Conservation (phyloP, 495 filamentous ascomycete genomes). For the Penicillium coffeae region DNA sequence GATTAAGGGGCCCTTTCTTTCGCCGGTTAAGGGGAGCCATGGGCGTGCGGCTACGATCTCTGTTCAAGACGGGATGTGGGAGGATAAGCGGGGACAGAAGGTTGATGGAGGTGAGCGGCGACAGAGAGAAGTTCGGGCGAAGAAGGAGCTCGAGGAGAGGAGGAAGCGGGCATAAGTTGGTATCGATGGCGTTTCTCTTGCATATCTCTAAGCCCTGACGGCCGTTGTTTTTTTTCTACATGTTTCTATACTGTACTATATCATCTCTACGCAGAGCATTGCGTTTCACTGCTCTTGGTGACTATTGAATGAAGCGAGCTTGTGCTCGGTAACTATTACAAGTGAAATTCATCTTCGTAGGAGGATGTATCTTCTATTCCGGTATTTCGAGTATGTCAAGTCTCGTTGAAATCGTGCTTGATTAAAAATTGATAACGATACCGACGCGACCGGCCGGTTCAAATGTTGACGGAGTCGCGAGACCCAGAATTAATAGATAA, state of each 20-base stretch:
- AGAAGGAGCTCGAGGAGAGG: constrained; percentile 52
- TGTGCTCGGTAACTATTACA: too few species aligned
- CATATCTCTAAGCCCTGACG: constrained; percentile 17
- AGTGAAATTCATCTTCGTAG: too few species aligned
- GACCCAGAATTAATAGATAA: constrained; percentile 10
- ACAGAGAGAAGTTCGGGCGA: constrained; percentile 74
- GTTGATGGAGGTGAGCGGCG: constrained; percentile 95
- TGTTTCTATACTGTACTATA: constrained; percentile 24
- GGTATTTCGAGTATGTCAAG: background rate
- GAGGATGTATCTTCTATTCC: background rate
- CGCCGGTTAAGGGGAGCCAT: constrained; percentile 57
- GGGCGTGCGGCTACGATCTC: constrained; percentile 59
- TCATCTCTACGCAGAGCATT: background rate
- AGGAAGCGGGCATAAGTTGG: constrained; percentile 28
- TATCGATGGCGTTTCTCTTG: constrained; percentile 15
- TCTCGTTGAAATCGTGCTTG: constrained; percentile 8
- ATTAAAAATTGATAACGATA: constrained; percentile 17
- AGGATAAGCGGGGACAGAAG: constrained; percentile 77
- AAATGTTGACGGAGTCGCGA: background rate
- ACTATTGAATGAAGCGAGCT: background rate
- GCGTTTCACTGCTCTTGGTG: background rate
- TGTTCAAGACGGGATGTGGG: constrained; percentile 85
- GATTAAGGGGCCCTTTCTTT: constrained; percentile 68
- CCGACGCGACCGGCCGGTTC: constrained; percentile 6
- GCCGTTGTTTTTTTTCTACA: constrained; percentile 10